Evolutionary conservation across 1,284 basidiomycete species (phyloP).

Genomic region (Melampsora larici-populina): DNA sequence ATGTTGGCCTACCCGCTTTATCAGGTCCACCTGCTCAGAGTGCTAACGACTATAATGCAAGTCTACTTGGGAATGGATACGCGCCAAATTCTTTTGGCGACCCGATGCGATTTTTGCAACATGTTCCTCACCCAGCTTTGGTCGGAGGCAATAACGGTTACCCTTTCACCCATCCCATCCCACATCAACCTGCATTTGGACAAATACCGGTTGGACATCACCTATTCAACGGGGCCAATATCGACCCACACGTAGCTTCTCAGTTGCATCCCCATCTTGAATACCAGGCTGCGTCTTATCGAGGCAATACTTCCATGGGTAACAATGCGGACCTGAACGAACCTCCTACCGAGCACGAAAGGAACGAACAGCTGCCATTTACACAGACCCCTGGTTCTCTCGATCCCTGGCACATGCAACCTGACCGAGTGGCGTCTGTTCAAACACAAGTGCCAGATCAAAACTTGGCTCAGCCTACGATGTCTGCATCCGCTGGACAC

Average conservation of each 20-base stretch:
- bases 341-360: constrained; percentile 1
- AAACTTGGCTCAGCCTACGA: not conserved
- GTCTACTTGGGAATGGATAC: constrained; percentile 16
- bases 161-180: constrained; percentile 23
- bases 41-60: constrained; percentile 31
- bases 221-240: constrained; percentile 13
- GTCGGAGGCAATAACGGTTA: constrained; percentile 22
- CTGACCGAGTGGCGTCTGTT: not conserved
- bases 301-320: not conserved
- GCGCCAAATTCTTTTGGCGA: constrained; percentile 14
- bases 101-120: constrained; percentile 32
- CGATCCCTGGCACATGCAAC: constrained; percentile 33
- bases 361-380: constrained; percentile 1
- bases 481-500: not conserved
- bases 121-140: constrained; percentile 31
- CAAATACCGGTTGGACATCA: constrained; percentile 32
- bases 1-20: constrained; percentile 25
- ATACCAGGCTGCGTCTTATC: not conserved
- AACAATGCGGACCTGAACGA: constrained; percentile 7
- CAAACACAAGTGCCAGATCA: not conserved
- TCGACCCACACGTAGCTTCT: constrained; percentile 16
- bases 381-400: not conserved
- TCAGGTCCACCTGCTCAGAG: constrained; percentile 2
- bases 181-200: constrained; percentile 32
- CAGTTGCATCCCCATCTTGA: constrained; percentile 27